Evolutionary conservation across 2,329 filamentous ascomycete species (phyloP).

Genomic region (Sarocladiaceae sp.): DNA sequence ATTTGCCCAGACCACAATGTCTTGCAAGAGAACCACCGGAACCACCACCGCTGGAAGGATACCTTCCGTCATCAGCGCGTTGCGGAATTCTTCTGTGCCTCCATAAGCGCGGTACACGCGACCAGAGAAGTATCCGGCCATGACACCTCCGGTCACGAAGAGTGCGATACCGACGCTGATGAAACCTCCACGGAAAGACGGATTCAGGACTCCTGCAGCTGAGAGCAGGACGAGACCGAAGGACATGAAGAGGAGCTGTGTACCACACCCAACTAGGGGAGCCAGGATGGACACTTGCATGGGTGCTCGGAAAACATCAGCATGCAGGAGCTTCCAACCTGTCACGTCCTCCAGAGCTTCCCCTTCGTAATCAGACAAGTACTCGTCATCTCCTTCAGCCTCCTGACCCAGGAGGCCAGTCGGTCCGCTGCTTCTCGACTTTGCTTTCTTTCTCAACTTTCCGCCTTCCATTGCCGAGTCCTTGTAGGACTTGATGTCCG

Average conservation of each 20-base stretch:
- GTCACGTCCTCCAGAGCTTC: conserved; percentile 72
- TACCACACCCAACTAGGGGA: conserved; percentile 78
- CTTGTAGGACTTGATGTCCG: conserved; percentile 69
- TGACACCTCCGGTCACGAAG: conserved; percentile 77
- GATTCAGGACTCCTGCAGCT: conserved; percentile 75
- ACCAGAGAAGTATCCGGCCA: conserved; percentile 84
- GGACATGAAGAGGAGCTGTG: conserved; percentile 81
- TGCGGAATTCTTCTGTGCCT: conserved; percentile 69
- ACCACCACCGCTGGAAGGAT: conserved; percentile 79
- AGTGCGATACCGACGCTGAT: conserved; percentile 78
- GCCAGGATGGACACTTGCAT: conserved; percentile 68
- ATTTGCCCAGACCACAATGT: conserved; percentile 87
- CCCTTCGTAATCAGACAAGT: conserved; percentile 53
- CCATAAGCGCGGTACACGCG: conserved; percentile 81
- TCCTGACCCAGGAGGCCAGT: conserved; percentile 57
- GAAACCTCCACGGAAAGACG: conserved; percentile 86
- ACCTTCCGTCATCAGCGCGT: conserved; percentile 71
- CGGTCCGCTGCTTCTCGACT: conserved; percentile 43
- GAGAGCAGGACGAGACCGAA: conserved; percentile 67
- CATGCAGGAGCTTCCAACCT: conserved; percentile 85
- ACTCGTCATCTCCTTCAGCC: conserved; percentile 47
- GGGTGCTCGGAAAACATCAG: conserved; percentile 80
- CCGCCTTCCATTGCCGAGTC: conserved; percentile 64
- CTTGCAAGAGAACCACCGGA: conserved; percentile 70
- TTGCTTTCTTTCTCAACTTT: conserved; percentile 46